These are phyloP conservation scores for Protomyces macrosporus DNA, from an alignment of 1,139 yeast species.

Conservation along the genomic window DNA sequence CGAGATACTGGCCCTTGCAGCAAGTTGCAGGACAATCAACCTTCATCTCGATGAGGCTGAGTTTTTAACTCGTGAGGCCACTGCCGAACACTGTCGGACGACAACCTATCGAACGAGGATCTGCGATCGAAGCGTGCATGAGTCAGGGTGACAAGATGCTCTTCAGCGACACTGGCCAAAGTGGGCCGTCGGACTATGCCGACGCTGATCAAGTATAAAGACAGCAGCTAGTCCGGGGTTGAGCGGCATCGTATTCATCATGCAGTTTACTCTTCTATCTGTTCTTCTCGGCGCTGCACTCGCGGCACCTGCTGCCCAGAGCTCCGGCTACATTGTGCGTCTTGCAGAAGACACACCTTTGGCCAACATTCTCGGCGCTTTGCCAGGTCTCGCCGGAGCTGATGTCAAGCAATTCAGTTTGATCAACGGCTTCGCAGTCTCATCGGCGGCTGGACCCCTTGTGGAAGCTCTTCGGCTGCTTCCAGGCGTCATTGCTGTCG, in stretches of 20 bases:
- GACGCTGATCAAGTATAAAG: too few relatives aligned
- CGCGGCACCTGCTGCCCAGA: background rate
- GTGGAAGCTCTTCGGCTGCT: background rate
- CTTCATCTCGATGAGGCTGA: too few relatives aligned
- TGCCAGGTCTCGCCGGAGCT: background rate
- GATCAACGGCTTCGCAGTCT: background rate
- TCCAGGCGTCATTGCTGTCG: conserved; percentile 62
- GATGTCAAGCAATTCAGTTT: background rate
- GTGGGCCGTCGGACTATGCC: too few relatives aligned
- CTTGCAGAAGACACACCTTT: background rate
- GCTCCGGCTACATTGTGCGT: background rate
- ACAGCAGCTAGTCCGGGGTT: too few relatives aligned
- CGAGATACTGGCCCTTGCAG: too few relatives aligned
- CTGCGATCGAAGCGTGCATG: too few relatives aligned
- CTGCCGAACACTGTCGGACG: too few relatives aligned
- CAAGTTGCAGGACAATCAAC: too few relatives aligned
- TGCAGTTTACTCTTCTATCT: background rate
- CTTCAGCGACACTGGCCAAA: too few relatives aligned
- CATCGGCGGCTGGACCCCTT: background rate
- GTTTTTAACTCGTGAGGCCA: too few relatives aligned
- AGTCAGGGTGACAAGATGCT: too few relatives aligned
- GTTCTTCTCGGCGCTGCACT: background rate
- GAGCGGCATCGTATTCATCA: background rate
- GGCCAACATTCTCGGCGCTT: background rate
- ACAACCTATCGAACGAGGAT: too few relatives aligned